Evolutionary conservation across 805 yeast species (phyloP).

Genomic region (Pichia membranifaciens): DNA sequence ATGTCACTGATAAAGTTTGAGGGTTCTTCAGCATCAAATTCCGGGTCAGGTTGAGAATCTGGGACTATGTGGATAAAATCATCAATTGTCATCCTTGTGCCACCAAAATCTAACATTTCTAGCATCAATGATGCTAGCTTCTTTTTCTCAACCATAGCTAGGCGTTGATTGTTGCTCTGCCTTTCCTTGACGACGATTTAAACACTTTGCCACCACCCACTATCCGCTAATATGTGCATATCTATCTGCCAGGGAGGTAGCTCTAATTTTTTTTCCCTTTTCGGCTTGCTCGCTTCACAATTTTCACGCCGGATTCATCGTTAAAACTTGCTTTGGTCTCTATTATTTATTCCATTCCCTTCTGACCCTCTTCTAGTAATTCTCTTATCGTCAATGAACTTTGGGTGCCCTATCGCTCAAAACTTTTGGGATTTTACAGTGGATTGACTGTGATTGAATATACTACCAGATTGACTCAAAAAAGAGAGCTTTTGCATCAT

Average conservation of each 20-base stretch:
- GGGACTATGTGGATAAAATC: not conserved
- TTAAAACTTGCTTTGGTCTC: not conserved
- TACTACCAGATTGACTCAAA: too few species aligned
- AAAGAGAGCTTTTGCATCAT: too few species aligned
- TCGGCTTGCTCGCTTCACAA: not conserved
- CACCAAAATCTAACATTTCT: not conserved
- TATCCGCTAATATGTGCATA: too few species aligned
- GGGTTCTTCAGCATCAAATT: not conserved
- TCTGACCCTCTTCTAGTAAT: not conserved
- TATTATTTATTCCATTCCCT: not conserved
- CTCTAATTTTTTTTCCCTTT: not conserved
- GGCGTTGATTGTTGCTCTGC: too few species aligned
- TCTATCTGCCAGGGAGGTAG: not conserved
- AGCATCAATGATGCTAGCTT: not conserved
- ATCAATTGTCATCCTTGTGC: not conserved
- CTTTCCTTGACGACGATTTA: too few species aligned
- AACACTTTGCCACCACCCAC: too few species aligned
- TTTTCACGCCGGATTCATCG: not conserved
- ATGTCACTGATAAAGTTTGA: not conserved
- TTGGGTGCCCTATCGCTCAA: too few species aligned
- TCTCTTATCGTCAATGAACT: too few species aligned
- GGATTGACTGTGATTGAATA: too few species aligned
- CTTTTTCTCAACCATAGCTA: not conserved
- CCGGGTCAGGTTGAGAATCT: not conserved
- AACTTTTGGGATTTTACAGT: too few species aligned